Evolutionary conservation across 257 asterid species (phyloP).

Genomic region (Nicotiana tabacum): DNA sequence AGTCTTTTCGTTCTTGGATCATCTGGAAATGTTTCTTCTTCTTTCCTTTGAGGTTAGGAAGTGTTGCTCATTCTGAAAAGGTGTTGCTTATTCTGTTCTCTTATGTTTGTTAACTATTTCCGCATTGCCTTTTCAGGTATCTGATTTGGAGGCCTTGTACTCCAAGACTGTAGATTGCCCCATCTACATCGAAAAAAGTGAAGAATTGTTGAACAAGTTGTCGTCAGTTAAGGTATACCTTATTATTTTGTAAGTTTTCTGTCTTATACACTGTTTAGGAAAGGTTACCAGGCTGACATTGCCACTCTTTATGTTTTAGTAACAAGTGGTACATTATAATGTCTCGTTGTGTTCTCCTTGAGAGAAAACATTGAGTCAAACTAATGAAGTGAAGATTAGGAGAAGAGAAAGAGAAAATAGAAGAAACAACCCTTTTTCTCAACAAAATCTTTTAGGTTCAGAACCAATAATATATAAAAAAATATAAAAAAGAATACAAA

Average conservation of each 20-base stretch:
- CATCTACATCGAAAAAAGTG: slow-evolving; percentile 51
- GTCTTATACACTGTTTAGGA: not conserved
- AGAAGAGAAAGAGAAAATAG: not conserved
- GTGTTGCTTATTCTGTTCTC: not conserved
- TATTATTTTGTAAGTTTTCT: not conserved
- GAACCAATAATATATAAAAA: too few species aligned
- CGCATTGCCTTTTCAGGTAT: slow-evolving; percentile 38
- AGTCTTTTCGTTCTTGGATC: not conserved
- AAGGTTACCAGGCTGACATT: not conserved
- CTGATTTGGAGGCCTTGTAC: slow-evolving; percentile 60
- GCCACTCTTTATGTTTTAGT: not conserved
- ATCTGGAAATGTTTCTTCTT: not conserved
- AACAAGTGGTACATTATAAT: not conserved
- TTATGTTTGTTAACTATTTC: not conserved
- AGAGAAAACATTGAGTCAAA: not conserved
- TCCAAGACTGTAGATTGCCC: slow-evolving; percentile 49
- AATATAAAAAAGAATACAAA: not conserved
- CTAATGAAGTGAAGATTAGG: not conserved
- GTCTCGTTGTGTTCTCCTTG: not conserved
- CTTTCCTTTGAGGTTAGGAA: slow-evolving; percentile 6
- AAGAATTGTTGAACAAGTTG: slow-evolving; percentile 53
- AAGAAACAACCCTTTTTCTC: not conserved
- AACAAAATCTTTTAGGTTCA: not conserved
- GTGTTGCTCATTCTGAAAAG: not conserved
- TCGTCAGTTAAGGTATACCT: slow-evolving; percentile 66